Evolutionary conservation across 2,329 filamentous ascomycete species (phyloP).

Genomic region (Sclerotinia sclerotiorum): DNA sequence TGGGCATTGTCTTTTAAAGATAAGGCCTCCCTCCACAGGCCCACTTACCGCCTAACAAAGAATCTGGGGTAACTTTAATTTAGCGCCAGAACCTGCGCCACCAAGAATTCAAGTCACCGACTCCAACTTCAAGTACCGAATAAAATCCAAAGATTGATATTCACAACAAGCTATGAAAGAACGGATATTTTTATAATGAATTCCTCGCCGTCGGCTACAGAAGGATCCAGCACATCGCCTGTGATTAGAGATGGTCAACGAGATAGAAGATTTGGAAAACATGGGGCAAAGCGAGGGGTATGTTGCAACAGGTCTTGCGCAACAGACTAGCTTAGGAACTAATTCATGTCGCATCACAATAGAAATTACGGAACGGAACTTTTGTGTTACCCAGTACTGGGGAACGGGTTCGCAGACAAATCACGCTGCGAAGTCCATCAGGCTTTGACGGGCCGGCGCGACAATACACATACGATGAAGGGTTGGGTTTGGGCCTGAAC

Average conservation of each 20-base stretch:
- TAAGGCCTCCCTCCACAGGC: not conserved
- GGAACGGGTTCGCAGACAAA: slow-evolving; percentile 76
- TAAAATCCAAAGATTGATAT: not conserved
- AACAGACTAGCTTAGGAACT: slow-evolving; percentile 29
- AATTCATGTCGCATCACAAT: slow-evolving; percentile 15
- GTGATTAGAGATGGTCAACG: slow-evolving; percentile 16
- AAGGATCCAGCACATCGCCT: slow-evolving; percentile 6
- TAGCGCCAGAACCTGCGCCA: slow-evolving; percentile 3
- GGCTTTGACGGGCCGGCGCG: slow-evolving; percentile 31
- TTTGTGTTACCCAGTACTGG: slow-evolving; percentile 86
- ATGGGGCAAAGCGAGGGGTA: slow-evolving; percentile 21
- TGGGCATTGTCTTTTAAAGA: not conserved
- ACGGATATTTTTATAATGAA: slow-evolving; percentile 12
- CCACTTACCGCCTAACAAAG: slow-evolving; percentile 4
- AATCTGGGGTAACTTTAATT: slow-evolving; percentile 15
- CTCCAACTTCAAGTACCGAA: not conserved
- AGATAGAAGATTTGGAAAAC: slow-evolving; percentile 20
- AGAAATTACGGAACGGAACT: slow-evolving; percentile 80
- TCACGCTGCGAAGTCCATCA: slow-evolving; percentile 66
- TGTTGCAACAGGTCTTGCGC: slow-evolving; percentile 28
- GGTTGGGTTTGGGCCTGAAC: not conserved
- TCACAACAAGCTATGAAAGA: slow-evolving; percentile 20
- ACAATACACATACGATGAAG: slow-evolving; percentile 24
- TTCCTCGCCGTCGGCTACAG: slow-evolving; percentile 16
- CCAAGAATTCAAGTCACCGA: not conserved